Base-by-base conservation (phyloP, 208 protist genomes). In the Acanthamoeba castellanii region DNA sequence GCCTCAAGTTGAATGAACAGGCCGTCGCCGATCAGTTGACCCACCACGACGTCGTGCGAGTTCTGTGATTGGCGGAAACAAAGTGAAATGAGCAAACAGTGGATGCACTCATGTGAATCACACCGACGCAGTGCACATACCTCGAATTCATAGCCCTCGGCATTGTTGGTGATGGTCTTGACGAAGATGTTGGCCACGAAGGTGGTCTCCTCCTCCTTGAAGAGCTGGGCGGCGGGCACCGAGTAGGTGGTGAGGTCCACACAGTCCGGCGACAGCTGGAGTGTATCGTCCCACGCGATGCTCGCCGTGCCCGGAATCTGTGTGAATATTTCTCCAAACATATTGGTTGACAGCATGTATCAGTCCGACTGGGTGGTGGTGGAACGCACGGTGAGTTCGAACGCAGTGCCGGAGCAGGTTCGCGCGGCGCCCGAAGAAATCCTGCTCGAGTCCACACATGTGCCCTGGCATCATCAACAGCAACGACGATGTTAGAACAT, bases 181-280 rank as follows among this genome's bases (percentile, higher is more conserved):
- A 88, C 81, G 30, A 88, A 88, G 45, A 88, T 88, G 50, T 88
- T 88, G 45, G 81, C 61, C 25, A 88, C 81, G 32, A 88, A 88
- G 27, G 81, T 88, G 47, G 81, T 88, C 18, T 88, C 81, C n/a
- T 37, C 30, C 50, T 88, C 50, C 81, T 88, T 55, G 11, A 55
- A 37, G 81, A 88, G 64, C 50, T 88, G 81, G 27, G 81, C 20
- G 30, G 22, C 81, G n/a, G 81, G 27, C 25, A 88, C 81, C n/a
- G 81, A n/a, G 52, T 32, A 55, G n/a, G 47, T 37, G 34, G 22
- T 88, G 47, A 88, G 20, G 34, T 88, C 81, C 4, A 88, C 81
- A 30, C 81, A 88, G 30, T 27, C 34, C 13, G 81, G 81, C 7
- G 22, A 34, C 32, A 88, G 32, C 9, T 6, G 2, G 27, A 81